Percentiles rank a stretch among this genome's conserved stretches.
phyloP scores from a whole-genome alignment of 768 basidiomycete species.

The Auriscalpium microsporum region DNA sequence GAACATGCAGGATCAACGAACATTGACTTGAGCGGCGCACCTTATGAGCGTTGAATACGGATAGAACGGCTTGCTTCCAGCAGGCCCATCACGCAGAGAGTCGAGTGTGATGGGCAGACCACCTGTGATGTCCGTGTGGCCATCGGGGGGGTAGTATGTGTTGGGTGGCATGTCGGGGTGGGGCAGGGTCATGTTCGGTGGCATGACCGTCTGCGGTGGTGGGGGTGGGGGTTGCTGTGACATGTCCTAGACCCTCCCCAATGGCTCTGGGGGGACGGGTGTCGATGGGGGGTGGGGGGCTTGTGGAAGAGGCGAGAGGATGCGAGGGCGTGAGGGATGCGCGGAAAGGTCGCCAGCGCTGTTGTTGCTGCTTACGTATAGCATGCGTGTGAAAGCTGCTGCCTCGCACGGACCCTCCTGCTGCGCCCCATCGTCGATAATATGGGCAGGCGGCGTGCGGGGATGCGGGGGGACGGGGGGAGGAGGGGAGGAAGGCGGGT shows the following conservation, averaged over 20 bases:
- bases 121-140: constrained; percentile 71
- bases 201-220: constrained; percentile 49
- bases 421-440: constrained; percentile 11
- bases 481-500: constrained; percentile 26
- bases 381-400: constrained; percentile 30
- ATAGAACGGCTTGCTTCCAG: constrained; percentile 85
- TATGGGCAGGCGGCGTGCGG: constrained; percentile 19
- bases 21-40: constrained; percentile 27
- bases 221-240: constrained; percentile 34
- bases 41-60: constrained; percentile 87
- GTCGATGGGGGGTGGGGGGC: background rate
- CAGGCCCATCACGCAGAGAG: constrained; percentile 78
- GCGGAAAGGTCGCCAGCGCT: constrained; percentile 6
- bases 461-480: constrained; percentile 23
- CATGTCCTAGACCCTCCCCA: constrained; percentile 1
- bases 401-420: constrained; percentile 49
- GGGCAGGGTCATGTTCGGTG: constrained; percentile 53
- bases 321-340: background rate
- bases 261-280: background rate
- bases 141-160: constrained; percentile 61
- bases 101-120: constrained; percentile 82
- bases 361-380: constrained; percentile 43
- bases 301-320: constrained; percentile 17
- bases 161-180: constrained; percentile 31
- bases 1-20: constrained; percentile 1